Base-by-base conservation (phyloP, 2,329 filamentous ascomycete species). In the Colletotrichum destructivum region DNA sequence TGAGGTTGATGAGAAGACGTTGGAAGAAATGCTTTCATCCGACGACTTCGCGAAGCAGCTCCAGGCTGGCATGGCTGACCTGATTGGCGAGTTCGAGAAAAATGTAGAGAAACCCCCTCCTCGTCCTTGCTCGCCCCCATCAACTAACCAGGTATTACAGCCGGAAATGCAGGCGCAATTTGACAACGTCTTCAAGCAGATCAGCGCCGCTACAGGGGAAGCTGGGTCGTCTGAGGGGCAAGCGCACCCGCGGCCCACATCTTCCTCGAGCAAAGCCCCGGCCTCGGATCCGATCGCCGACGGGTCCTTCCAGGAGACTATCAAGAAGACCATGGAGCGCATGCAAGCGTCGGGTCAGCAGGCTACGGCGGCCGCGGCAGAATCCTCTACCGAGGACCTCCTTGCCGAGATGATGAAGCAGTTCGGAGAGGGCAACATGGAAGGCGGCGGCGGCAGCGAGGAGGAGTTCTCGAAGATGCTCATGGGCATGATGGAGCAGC, bases 401-500 rank as follows among this genome's bases (percentile, higher is more conserved):
- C 86, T 99, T 54, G 91, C 94, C n/a, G 93, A 98, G 80, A 91
- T 99, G 86, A 88, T 99, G 78, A 96, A 96, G 81, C 93, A 96
- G 73, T 92, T 98, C 84, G 93, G 94, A 77, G 88, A 89, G 26
- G 87, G 90, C 9, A 88, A 87, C 31, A 81, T 85, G 0, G 90
- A 88, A n/a, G 79, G 78, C n/a, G 79, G 78, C 18, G 88, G 86
- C 2, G 87, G 85, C 16, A 86, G 85, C 71, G 94, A 98, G 68
- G 95, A 96, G 77, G 95, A 97, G 76, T 93, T 98, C 77, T 95
- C 94, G 69, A 96, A 97, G 84, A 94, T 98, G 91, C 89, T 99
- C 71, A 90, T 97, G 88, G 94, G 93, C 65, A 98, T 98, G 94
- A 98, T 99, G 96, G 94, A 98, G 84, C 95, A 99, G 82, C 88